A percentile compares a stretch with the other conserved stretches of the same genome.
These are phyloP conservation scores for Sisymbrium altissimum DNA, from an alignment of 345 rosid genomes.

Conservation along the genomic window DNA sequence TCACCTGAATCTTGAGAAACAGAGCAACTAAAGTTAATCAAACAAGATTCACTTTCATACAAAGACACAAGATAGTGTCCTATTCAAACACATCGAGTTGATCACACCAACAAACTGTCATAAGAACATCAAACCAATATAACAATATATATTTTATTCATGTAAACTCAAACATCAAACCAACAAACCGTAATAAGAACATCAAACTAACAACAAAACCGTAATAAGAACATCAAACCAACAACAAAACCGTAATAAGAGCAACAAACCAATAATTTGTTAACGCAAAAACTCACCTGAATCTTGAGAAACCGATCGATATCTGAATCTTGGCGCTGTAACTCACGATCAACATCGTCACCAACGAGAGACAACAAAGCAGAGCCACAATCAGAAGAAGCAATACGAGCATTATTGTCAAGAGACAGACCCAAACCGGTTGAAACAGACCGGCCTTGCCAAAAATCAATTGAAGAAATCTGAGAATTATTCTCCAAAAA, in stretches of 20 bases:
- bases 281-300: constrained; percentile 43
- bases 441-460: constrained; percentile 66
- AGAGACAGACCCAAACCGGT: constrained; percentile 85
- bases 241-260: not conserved
- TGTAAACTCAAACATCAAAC: no score
- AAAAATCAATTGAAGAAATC: constrained; percentile 68
- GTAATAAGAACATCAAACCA: no score
- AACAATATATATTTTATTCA: no score
- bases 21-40: no score
- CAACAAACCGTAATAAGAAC: not conserved
- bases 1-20: not conserved
- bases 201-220: no score
- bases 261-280: not conserved
- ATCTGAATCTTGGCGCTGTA: constrained; percentile 67
- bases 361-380: constrained; percentile 56
- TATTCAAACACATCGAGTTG: no score
- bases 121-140: no score
- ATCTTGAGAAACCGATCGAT: constrained; percentile 70
- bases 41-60: no score
- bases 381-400: constrained; percentile 63
- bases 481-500: constrained; percentile 70
- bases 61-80: no score
- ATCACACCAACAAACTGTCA: not conserved
- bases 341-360: constrained; percentile 61
- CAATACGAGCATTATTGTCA: constrained; percentile 47